Conservation (phyloP, 1,284 basidiomycete genomes). For the Cutaneotrichosporon dermatis region DNA sequence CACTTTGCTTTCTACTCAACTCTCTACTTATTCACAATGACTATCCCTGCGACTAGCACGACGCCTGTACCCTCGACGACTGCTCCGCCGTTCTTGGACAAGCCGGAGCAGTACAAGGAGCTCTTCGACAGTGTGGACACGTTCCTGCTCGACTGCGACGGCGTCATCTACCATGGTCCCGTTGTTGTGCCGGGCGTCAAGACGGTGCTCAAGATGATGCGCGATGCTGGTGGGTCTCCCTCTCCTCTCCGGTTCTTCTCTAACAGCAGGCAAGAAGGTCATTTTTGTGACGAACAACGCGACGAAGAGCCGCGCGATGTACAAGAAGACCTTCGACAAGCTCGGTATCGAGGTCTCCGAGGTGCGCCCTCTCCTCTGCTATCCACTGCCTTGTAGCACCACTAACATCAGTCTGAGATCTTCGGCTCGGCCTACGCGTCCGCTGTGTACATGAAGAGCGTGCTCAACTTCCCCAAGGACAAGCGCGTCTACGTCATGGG, state of each 20-base stretch:
- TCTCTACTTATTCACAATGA: not conserved
- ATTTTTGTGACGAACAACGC: constrained; percentile 98
- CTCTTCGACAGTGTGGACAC: constrained; percentile 75
- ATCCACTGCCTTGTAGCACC: too few relatives aligned
- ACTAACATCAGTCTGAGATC: constrained; percentile 58
- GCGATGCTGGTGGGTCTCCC: constrained; percentile 39
- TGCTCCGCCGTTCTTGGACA: constrained; percentile 30
- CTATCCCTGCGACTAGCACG: not conserved
- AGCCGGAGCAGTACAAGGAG: constrained; percentile 35
- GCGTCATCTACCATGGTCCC: constrained; percentile 89
- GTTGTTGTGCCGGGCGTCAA: constrained; percentile 69
- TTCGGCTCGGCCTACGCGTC: constrained; percentile 93
- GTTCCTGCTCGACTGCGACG: constrained; percentile 96
- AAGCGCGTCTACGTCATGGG: constrained; percentile 97
- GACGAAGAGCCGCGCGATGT: constrained; percentile 80
- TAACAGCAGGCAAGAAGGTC: constrained; percentile 68
- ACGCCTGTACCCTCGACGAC: not conserved
- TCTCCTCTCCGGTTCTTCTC: not conserved
- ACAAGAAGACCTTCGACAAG: constrained; percentile 86
- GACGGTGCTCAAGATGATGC: constrained; percentile 66
- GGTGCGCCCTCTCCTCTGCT: too few relatives aligned
- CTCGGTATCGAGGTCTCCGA: constrained; percentile 79
- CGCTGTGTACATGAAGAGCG: constrained; percentile 85
- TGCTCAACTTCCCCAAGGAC: constrained; percentile 80
- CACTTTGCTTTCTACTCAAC: not conserved